A percentile compares a stretch with the other conserved stretches of the same genome.
Conservation (phyloP, 2,329 filamentous ascomycete species). For the Alternaria panax region DNA sequence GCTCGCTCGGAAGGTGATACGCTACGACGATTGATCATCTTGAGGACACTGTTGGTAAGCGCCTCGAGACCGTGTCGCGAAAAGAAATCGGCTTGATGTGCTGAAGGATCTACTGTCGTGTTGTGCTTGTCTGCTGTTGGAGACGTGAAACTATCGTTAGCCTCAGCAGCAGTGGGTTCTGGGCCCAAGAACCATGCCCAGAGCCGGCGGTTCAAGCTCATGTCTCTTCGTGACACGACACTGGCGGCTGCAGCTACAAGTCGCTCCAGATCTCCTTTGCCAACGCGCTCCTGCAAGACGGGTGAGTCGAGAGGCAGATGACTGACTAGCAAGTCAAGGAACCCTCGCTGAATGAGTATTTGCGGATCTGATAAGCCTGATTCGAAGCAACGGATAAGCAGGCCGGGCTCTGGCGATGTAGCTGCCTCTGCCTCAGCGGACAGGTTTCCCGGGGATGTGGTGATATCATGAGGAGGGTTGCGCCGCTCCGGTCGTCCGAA, state of each 20-base stretch:
- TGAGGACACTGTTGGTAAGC: constrained; percentile 75
- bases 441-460: constrained; percentile 39
- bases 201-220: constrained; percentile 94
- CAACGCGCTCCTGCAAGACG: constrained; percentile 78
- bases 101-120: constrained; percentile 51
- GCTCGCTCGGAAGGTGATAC: constrained; percentile 72
- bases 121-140: constrained; percentile 58
- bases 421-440: constrained; percentile 68
- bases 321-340: constrained; percentile 88
- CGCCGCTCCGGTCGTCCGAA: constrained; percentile 56
- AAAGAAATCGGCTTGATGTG: constrained; percentile 73
- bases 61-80: constrained; percentile 77
- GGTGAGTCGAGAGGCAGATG: constrained; percentile 85
- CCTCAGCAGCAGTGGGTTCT: constrained; percentile 59
- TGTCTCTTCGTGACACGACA: constrained; percentile 88
- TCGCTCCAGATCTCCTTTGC: constrained; percentile 77
- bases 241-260: constrained; percentile 83
- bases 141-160: constrained; percentile 39
- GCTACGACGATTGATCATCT: constrained; percentile 71
- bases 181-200: constrained; percentile 97
- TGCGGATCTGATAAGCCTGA: constrained; percentile 88
- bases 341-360: constrained; percentile 89
- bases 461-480: constrained; percentile 25
- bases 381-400: constrained; percentile 89
- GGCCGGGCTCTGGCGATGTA: constrained; percentile 86